Evolutionary conservation across 2,329 filamentous ascomycete genomes (phyloP).

Genomic region (Thielaviopsis populi): DNA sequence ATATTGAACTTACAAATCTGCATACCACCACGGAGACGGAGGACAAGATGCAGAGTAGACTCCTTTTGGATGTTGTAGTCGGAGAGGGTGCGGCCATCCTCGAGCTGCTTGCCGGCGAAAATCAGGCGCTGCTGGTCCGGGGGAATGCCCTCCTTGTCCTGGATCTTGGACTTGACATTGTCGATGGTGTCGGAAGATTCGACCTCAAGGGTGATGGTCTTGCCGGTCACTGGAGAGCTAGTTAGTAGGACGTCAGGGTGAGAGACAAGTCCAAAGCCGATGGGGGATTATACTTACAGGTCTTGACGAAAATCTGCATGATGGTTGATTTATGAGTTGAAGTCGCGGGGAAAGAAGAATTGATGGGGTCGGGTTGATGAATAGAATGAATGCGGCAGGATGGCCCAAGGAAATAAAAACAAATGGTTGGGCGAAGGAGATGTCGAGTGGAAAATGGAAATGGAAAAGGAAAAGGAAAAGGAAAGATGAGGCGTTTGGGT

Average conservation of each 20-base stretch:
- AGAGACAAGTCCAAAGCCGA: background rate
- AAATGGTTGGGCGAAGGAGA: slow-evolving; percentile 6
- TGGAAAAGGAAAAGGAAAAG: no score
- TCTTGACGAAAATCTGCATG: slow-evolving; percentile 99
- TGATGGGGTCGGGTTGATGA: background rate
- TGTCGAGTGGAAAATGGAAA: no score
- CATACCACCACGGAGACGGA: slow-evolving; percentile 66
- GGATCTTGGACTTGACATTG: slow-evolving; percentile 89
- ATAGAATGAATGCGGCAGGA: slow-evolving; percentile 10
- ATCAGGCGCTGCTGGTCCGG: slow-evolving; percentile 90
- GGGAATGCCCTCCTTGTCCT: slow-evolving; percentile 85
- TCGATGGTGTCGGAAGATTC: slow-evolving; percentile 84
- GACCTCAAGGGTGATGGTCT: slow-evolving; percentile 74
- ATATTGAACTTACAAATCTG: slow-evolving; percentile 36
- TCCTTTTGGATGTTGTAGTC: slow-evolving; percentile 98
- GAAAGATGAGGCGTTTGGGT: slow-evolving; percentile 24
- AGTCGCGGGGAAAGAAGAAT: background rate
- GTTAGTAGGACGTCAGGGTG: slow-evolving; percentile 30
- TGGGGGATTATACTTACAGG: slow-evolving; percentile 45
- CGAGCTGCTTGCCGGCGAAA: slow-evolving; percentile 84
- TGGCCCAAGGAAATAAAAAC: slow-evolving; percentile 17
- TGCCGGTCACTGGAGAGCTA: slow-evolving; percentile 48
- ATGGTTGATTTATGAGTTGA: slow-evolving; percentile 16
- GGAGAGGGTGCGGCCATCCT: slow-evolving; percentile 77
- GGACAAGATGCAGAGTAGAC: slow-evolving; percentile 64